These are phyloP conservation scores for Uronychia setigera DNA, from an alignment of 73 alveolate genomes.

Conservation along the genomic window DNA sequence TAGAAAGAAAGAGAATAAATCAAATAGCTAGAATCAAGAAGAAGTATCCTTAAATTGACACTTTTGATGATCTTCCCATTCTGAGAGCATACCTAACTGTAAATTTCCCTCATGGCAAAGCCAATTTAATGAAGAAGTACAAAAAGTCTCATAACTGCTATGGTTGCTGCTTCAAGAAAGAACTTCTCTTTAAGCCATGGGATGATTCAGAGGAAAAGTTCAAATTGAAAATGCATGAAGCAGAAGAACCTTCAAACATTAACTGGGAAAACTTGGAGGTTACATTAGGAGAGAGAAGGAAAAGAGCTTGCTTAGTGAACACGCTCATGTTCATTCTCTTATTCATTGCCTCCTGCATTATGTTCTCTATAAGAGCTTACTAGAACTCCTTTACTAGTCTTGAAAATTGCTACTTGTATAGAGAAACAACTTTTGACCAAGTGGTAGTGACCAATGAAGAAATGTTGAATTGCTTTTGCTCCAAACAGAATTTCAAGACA, in stretches of 20 bases:
- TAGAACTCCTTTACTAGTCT: background rate
- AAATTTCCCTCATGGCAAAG: background rate
- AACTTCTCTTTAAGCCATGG: background rate
- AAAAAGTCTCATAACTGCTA: background rate
- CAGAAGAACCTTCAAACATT: conserved; percentile 28
- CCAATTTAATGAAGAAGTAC: background rate
- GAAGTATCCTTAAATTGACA: background rate
- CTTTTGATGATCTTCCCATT: background rate
- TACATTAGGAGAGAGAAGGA: background rate
- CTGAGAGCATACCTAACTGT: background rate
- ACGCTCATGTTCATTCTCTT: background rate
- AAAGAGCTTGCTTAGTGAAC: conserved; percentile 14
- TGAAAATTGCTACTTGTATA: conserved; percentile 2
- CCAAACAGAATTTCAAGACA: background rate
- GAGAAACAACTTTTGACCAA: background rate
- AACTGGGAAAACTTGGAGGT: conserved; percentile 40
- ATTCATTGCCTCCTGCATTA: background rate
- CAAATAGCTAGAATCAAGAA: background rate
- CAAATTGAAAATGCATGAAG: background rate
- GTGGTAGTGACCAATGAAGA: background rate
- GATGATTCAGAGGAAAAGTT: background rate
- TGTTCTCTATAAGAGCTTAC: conserved; percentile 12
- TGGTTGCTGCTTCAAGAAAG: background rate
- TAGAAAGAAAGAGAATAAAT: background rate
- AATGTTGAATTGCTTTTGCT: conserved; percentile 28